A percentile compares a stretch with the other conserved stretches of the same genome.
Evolutionary conservation across 148 eudicot species (phyloP).

Genomic region (Vaccinium corymbosum): DNA sequence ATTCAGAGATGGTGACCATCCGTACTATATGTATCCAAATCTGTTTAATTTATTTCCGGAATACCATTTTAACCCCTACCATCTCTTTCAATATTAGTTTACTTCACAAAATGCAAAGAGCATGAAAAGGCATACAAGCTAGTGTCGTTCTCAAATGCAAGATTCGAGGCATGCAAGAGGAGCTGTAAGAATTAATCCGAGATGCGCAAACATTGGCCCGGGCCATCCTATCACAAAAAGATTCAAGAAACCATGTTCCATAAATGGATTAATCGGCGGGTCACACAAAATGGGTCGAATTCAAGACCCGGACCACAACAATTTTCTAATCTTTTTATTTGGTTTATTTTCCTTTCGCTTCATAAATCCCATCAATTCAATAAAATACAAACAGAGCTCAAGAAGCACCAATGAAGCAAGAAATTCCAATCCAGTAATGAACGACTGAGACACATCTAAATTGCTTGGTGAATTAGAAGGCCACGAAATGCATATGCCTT

Average conservation of each 20-base stretch:
- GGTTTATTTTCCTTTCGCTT: not conserved
- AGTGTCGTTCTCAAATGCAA: constrained; percentile 8
- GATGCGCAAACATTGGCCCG: not conserved
- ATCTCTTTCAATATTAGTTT: constrained; percentile 9
- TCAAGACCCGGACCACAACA: not conserved
- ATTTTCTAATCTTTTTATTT: not conserved
- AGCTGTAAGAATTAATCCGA: not conserved
- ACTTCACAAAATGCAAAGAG: not conserved
- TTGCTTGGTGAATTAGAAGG: constrained; percentile 7
- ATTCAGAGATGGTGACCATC: constrained; percentile 19
- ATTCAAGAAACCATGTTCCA: constrained; percentile 17
- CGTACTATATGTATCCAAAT: not conserved
- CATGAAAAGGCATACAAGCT: not conserved
- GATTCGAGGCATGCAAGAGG: constrained; percentile 14
- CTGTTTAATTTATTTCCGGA: not conserved
- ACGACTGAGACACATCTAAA: not conserved
- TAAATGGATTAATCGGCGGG: constrained; percentile 5
- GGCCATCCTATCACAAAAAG: not conserved
- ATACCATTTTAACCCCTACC: not conserved
- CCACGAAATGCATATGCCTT: constrained; percentile 5
- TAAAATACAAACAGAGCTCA: not conserved
- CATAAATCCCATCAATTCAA: not conserved
- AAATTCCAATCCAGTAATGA: not conserved
- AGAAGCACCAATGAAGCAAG: constrained; percentile 6
- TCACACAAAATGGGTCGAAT: not conserved